Evolutionary conservation across 2,329 filamentous ascomycete species (phyloP), one percentile per base, ranked within the genome.

Genomic region (Botrytis paeoniae): DNA sequence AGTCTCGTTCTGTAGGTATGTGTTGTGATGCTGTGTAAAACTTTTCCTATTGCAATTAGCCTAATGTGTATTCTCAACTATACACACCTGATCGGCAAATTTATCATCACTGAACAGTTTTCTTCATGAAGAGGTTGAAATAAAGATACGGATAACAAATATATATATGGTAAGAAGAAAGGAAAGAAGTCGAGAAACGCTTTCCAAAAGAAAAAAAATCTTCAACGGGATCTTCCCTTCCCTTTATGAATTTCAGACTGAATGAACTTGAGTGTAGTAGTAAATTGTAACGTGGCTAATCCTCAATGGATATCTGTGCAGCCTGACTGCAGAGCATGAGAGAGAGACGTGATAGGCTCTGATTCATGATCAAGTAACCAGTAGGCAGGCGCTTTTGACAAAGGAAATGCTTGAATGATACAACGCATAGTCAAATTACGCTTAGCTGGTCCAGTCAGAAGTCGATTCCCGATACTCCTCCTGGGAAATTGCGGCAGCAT

Each of bases 381-480:
- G 78, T 80, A 75, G 80, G 75, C 76, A 78, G 75, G 78, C 79
- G 77, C 75, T 78, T 73, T 79, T 76, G 75, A 80, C 73, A 79
- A 79, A 78, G 74, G 77, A 78, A 76, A 79, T 78, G 79, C 76
- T 79, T 77, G 76, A 79, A 78, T 79, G 77, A 80, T 80, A 80
- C 79, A 80, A 79, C 78, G 78, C 79, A 80, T 79, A 78, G 76
- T 74, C 76, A 78, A 76, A 78, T 77, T 75, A 77, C 77, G 79
- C 78, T 79, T 79, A 78, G 76, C 77, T 80, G 75, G 77, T 78
- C 79, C 79, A 80, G 78, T 80, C 74, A 80, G 75, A 80, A 71
- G 66, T 75, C 74, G 73, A 79, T 76, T 76, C 75, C 76, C 75
- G 75, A 76, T 75, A 74, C 76, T 72, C 75, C 75, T 77, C 74